Base-by-base conservation (phyloP, 163 green algal genomes). In the Volvox carteri region DNA sequence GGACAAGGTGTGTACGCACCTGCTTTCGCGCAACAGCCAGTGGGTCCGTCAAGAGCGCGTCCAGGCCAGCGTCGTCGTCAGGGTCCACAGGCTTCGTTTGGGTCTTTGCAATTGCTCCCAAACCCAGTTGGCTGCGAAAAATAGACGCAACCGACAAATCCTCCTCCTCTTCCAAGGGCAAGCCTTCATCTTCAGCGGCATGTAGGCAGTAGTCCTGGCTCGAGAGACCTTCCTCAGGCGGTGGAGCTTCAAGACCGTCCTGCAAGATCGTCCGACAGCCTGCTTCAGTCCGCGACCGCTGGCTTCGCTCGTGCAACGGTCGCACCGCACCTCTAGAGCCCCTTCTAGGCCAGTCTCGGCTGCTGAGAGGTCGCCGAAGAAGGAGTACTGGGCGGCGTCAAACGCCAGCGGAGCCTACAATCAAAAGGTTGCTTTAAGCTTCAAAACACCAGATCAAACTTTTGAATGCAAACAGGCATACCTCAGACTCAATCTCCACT, bases 181-280 rank as follows among this genome's bases (percentile, higher is more conserved):
- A 23, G 5, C 19, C 23, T 2, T 88, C 87, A 16, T 84, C 72
- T 60, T 92, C 89, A 21, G 79, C 87, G 4, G 65, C 58, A 16
- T 90, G 78, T 0, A 86, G 73, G 0, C 80, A 78, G 42, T 73
- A 84, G 14, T 91, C 73, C 7, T 35, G 72, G 37, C 78, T 48
- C 7, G 90, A 46, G 0, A 83, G 46, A 35, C 81, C 85, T 25
- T 95, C 90, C 85, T 97, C 95, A 30, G 94, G 90, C 25, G 94
- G 95, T 21, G 93, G 94, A 23, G 90, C 95, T 2, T 96, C 95
- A 72, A 97, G 87, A 1, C 93, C 93, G 62, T 96, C 95, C 95
- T 97, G 91, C 37, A 35, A 88, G n/a, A 87, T 65, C 44, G n/a
- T n/a, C n/a, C n/a, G 75, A 14, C n/a, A 4, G 41, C 16, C 39